phyloP scores from a whole-genome alignment of 2,329 filamentous ascomycete species.

The Ceratocystis ficicola region DNA sequence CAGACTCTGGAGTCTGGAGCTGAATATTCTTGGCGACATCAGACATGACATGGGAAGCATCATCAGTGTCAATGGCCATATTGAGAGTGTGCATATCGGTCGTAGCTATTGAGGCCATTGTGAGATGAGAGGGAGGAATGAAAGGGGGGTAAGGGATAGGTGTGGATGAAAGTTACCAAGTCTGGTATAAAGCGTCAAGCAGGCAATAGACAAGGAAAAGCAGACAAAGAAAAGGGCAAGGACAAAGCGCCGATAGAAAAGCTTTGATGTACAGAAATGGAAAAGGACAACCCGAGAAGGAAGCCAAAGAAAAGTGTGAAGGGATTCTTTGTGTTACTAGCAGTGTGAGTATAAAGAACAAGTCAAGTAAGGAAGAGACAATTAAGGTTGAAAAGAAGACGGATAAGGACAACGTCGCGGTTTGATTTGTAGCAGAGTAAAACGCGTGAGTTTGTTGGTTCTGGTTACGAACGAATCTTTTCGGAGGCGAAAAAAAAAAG shows the following conservation, averaged over 20 bases:
- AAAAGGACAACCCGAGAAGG: not conserved
- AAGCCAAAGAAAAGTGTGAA: not conserved
- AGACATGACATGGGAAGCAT: not conserved
- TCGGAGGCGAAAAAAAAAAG: not conserved
- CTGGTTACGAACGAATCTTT: too few relatives aligned
- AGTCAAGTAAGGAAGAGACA: not conserved
- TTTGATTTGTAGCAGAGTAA: too few relatives aligned
- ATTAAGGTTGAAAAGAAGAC: conserved; percentile 4
- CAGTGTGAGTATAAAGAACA: not conserved
- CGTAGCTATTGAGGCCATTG: not conserved
- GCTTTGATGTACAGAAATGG: not conserved
- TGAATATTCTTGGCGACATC: not conserved
- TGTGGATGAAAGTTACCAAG: not conserved
- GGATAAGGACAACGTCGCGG: too few relatives aligned
- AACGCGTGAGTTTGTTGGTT: too few relatives aligned
- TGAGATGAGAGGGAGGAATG: not conserved
- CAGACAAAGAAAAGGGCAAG: not conserved
- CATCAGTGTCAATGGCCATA: not conserved
- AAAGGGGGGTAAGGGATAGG: not conserved
- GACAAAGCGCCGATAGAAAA: not conserved
- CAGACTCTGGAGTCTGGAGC: not conserved
- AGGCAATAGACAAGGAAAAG: not conserved
- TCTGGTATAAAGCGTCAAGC: not conserved
- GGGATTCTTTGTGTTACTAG: not conserved
- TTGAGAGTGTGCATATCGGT: not conserved